Percentiles rank a stretch among this genome's conserved stretches.
Conservation (phyloP, 768 basidiomycete species). For the Sarcomyxa edulis region DNA sequence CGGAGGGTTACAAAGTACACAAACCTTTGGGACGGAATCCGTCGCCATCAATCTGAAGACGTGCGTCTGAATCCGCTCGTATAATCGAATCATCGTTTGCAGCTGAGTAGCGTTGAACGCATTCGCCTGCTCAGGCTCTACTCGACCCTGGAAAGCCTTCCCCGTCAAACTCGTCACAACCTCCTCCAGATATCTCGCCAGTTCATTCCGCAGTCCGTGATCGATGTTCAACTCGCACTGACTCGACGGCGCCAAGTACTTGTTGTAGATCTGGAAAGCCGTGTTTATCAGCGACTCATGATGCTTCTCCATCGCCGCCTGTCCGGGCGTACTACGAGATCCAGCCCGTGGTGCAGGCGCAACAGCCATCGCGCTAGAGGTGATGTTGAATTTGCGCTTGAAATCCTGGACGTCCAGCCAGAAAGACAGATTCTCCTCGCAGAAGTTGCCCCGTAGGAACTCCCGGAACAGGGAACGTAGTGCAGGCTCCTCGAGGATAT, state of each 20-base stretch:
- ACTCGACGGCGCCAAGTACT: constrained; percentile 92
- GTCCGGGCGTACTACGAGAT: constrained; percentile 55
- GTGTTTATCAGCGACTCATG: constrained; percentile 93
- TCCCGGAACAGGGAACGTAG: constrained; percentile 90
- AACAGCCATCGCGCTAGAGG: constrained; percentile 80
- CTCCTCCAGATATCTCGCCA: constrained; percentile 89
- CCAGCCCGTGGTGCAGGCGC: constrained; percentile 31
- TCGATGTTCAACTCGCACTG: constrained; percentile 98
- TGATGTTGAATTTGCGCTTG: constrained; percentile 92
- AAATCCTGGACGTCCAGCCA: constrained; percentile 98
- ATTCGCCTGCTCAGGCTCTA: constrained; percentile 76
- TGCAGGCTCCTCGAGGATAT: constrained; percentile 90
- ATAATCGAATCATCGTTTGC: constrained; percentile 87
- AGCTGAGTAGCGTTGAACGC: constrained; percentile 94
- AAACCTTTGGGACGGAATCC: constrained; percentile 95
- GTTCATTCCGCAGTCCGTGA: constrained; percentile 90
- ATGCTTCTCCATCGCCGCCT: constrained; percentile 93
- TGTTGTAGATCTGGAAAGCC: constrained; percentile 91
- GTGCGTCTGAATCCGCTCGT: constrained; percentile 94
- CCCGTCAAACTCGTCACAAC: constrained; percentile 76
- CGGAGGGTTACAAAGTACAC: constrained; percentile 11
- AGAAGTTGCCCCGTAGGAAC: constrained; percentile 90
- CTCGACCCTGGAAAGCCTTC: constrained; percentile 71
- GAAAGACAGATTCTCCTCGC: constrained; percentile 96
- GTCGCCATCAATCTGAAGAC: constrained; percentile 98